Evolutionary conservation across 2,329 filamentous ascomycete species (phyloP), one percentile per base, ranked within the genome.

Genomic region (Fusarium paranaense): DNA sequence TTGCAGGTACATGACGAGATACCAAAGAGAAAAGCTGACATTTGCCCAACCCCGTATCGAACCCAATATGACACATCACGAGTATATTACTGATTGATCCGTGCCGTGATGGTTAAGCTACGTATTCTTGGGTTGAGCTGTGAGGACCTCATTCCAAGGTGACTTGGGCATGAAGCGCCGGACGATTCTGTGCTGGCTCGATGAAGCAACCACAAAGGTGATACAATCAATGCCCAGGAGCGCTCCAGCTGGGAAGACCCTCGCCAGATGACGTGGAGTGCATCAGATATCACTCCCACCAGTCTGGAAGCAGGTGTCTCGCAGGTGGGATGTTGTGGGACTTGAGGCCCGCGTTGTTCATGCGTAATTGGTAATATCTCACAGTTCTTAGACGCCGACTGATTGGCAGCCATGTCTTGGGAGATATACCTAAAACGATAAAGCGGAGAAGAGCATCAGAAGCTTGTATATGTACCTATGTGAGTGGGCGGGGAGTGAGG

Each of bases 11-110:
- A 30, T 52, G 47, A 47, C 58, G 60, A 74, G 72, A 74, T 72
- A 74, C 72, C 72, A 74, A 75, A 54, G 35, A 67, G 45, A 62
- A 61, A 74, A 40, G 37, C 50, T 20, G 32, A n/a, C 14, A 16
- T 58, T 38, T 60, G 45, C 63, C 27, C 54, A 59, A 42, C 50
- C 18, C 30, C 22, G 33, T 18, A 38, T 65, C 37, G 30, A 38
- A 32, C 27, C 47, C 47, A 52, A 52, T 13, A 11, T 32, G 47
- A 32, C 18, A 2, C 27, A 27, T 52, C 11, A 45, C 32, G 8
- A 9, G 16, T 37, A 20, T 18, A 10, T 22, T 25, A 11, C 32
- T 25, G 33, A 25, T 2, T 16, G 20, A 58, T 37, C 35, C 6
- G 16, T 38, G 16, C 9, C 14, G 33, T 38, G 54, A 25, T 38